phyloP scores from a whole-genome alignment of 345 rosid genomes.

The Aquilaria yunnanensis region DNA sequence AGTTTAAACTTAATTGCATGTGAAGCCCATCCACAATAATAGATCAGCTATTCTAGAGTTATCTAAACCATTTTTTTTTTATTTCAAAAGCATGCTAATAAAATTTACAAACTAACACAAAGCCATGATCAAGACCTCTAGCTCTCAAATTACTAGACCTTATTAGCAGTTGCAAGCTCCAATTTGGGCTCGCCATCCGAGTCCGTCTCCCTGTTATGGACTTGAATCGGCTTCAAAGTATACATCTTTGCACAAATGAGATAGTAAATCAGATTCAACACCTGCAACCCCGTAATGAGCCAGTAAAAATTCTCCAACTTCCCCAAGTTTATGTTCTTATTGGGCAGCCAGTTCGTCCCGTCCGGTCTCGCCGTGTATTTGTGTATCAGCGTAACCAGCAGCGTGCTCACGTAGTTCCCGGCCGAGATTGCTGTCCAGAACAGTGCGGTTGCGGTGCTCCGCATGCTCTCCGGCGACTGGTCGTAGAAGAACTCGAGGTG shows the following conservation, averaged over 20 bases:
- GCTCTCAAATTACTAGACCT: not conserved
- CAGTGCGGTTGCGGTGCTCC: constrained; percentile 66
- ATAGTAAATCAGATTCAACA: constrained; percentile 52
- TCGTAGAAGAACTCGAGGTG: constrained; percentile 79
- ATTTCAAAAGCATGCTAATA: too few species aligned
- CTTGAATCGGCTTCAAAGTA: constrained; percentile 65
- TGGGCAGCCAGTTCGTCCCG: constrained; percentile 83
- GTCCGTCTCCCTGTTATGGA: constrained; percentile 25
- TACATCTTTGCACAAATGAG: constrained; percentile 57
- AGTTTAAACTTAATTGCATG: too few species aligned
- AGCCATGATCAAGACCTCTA: too few species aligned
- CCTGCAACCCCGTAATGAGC: constrained; percentile 60
- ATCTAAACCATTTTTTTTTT: too few species aligned
- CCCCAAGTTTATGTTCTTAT: constrained; percentile 63
- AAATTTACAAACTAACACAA: too few species aligned
- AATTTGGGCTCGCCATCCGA: constrained; percentile 19
- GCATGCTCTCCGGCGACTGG: constrained; percentile 89
- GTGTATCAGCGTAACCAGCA: constrained; percentile 63
- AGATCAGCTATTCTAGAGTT: too few species aligned
- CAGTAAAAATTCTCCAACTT: constrained; percentile 82
- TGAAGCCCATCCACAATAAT: too few species aligned
- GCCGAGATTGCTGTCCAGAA: constrained; percentile 68
- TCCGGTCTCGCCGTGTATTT: constrained; percentile 49
- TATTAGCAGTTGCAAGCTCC: constrained; percentile 25
- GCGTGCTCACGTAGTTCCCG: constrained; percentile 69